Base-by-base conservation (phyloP, 1,139 yeast species). In the Zygosaccharomyces pseudobailii region DNA sequence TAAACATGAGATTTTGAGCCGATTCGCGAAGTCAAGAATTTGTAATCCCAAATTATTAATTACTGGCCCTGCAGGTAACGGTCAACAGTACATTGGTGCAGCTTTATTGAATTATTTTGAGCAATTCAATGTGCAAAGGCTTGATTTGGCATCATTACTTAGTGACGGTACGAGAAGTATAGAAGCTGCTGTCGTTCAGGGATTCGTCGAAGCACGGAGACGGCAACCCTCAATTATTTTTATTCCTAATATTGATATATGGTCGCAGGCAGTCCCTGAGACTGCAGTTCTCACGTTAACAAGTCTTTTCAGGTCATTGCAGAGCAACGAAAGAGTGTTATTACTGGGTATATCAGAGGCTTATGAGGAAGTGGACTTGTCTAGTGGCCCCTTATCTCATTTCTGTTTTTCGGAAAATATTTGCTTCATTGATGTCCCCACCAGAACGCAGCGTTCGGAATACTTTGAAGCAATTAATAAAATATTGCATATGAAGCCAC, bases 141-240 rank as follows among this genome's bases (percentile, higher is more conserved):
- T 94, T 40, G 98, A 92, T 64, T 71, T 92, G 51, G 88, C 90
- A 1, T 76, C 84, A 19, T 66, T 92, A 50, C 80, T 84, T 56
- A 82, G 92, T 10, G 97, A 90, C 59, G 75, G 95, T 4, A 78
- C 94, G 0, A 72, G 89, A 53, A 81, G 95, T 0, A 83, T 95
- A 1, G 98, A 92, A 61, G 87, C 89, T 62, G 77, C 87, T 0
- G 76, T 90, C 35, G 87, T 92, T 24, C 96, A 89, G 62, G 76
- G 87, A 22, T 84, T 94, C 61, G 75, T 86, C 27, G 99, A 92
- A 67, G 95, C 95, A 3, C 79, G 87, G 57, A 79, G 96, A 60
- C 95, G 90, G 55, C 87, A 86, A 50, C 98, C 98, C 0, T 80
- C 96, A 9, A 84, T 94, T 8, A 70, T 94, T 3, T 86, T 79